Evolutionary conservation across 2,329 filamentous ascomycete genomes (phyloP).

Genomic region (Lecanicillium sp.): DNA sequence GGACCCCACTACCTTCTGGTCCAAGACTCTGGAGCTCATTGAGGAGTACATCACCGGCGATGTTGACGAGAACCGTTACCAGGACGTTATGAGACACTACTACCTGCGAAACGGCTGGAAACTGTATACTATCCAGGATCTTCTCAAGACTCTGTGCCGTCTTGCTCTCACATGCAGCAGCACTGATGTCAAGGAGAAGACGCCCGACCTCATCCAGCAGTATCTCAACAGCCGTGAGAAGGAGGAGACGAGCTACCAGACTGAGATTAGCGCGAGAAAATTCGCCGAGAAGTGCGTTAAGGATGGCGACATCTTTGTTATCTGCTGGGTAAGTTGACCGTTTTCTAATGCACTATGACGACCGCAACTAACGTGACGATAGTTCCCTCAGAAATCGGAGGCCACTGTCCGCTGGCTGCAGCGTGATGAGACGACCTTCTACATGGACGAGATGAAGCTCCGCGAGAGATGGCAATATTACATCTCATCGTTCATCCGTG

Average conservation of each 20-base stretch:
- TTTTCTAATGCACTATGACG: background rate
- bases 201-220: constrained; percentile 78
- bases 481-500: constrained; percentile 81
- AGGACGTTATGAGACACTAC: constrained; percentile 85
- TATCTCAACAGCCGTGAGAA: constrained; percentile 77
- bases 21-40: constrained; percentile 76
- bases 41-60: constrained; percentile 81
- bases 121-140: constrained; percentile 85
- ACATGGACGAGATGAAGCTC: constrained; percentile 80
- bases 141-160: constrained; percentile 74
- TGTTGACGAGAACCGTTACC: constrained; percentile 74
- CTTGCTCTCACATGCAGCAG: constrained; percentile 79
- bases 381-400: constrained; percentile 63
- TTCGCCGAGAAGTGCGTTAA: constrained; percentile 89
- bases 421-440: constrained; percentile 69
- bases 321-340: constrained; percentile 73
- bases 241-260: constrained; percentile 82
- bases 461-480: constrained; percentile 91
- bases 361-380: constrained; percentile 29
- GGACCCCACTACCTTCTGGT: constrained; percentile 67
- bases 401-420: constrained; percentile 67
- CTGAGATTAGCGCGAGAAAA: constrained; percentile 84
- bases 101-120: constrained; percentile 90
- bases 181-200: constrained; percentile 87
- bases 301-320: constrained; percentile 84